phyloP scores from a whole-genome alignment of 2,329 filamentous ascomycete genomes.

The Exophiala aquamarina region DNA sequence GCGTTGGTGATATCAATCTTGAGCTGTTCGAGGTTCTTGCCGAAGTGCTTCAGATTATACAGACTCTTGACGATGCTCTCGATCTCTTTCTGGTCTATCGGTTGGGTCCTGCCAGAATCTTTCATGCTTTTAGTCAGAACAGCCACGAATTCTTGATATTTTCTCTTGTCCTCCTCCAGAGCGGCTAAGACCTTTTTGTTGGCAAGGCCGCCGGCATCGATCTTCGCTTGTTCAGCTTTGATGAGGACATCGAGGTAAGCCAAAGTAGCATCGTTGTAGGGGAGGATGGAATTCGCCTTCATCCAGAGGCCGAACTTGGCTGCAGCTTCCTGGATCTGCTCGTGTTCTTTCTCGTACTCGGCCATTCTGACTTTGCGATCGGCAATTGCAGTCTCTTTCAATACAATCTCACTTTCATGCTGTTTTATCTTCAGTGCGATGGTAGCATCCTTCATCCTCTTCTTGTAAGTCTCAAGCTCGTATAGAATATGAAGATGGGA shows the following conservation, averaged over 20 bases:
- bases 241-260: constrained; percentile 42
- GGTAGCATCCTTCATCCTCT: constrained; percentile 27
- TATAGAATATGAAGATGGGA: constrained; percentile 40
- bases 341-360: constrained; percentile 36
- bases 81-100: constrained; percentile 19
- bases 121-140: too few species aligned
- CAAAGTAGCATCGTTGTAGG: constrained; percentile 43
- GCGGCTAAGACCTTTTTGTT: constrained; percentile 25
- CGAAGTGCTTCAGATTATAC: constrained; percentile 30
- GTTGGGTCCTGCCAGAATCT: too few species aligned
- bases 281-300: constrained; percentile 38
- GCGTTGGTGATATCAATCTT: constrained; percentile 19
- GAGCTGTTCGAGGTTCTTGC: constrained; percentile 24
- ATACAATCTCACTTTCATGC: constrained; percentile 28
- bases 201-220: constrained; percentile 31
- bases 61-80: constrained; percentile 26
- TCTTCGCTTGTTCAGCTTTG: constrained; percentile 37
- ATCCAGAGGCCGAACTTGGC: constrained; percentile 41
- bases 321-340: constrained; percentile 36
- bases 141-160: too few species aligned
- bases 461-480: constrained; percentile 30
- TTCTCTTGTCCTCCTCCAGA: constrained; percentile 10
- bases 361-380: constrained; percentile 27
- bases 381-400: constrained; percentile 30
- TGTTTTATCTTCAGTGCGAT: constrained; percentile 29